A percentile compares a stretch with the other conserved stretches of the same genome.
Conservation (phyloP, 2,329 filamentous ascomycete genomes). For the Claviceps africana region DNA sequence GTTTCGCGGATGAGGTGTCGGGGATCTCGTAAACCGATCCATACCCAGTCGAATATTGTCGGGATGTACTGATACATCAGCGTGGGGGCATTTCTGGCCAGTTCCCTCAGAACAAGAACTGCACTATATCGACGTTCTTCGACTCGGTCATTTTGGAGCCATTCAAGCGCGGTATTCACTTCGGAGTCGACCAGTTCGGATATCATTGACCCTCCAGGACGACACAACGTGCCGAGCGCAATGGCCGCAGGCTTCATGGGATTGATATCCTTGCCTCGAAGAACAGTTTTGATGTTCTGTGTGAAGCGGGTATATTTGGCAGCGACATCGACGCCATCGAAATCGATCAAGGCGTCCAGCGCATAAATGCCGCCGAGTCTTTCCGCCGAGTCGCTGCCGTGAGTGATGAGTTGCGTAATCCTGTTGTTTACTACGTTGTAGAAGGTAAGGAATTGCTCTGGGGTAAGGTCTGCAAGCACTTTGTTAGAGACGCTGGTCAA, state of each 20-base stretch:
- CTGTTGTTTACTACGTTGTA: slow-evolving; percentile 43
- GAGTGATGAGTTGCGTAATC: slow-evolving; percentile 57
- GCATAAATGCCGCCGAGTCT: slow-evolving; percentile 85
- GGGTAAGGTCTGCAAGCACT: slow-evolving; percentile 48
- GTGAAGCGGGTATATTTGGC: slow-evolving; percentile 92
- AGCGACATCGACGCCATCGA: slow-evolving; percentile 85
- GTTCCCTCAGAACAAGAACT: slow-evolving; percentile 76
- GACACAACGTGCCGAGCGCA: slow-evolving; percentile 78
- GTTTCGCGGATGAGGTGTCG: slow-evolving; percentile 86
- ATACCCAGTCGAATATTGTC: slow-evolving; percentile 91
- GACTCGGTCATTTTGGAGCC: slow-evolving; percentile 86
- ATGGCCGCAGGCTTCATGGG: slow-evolving; percentile 84
- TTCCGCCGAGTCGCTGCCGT: slow-evolving; percentile 75
- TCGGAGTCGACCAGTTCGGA: slow-evolving; percentile 94
- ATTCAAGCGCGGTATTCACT: slow-evolving; percentile 90
- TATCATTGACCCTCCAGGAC: slow-evolving; percentile 83
- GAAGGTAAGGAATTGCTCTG: slow-evolving; percentile 58
- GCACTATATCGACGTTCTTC: slow-evolving; percentile 90
- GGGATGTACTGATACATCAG: slow-evolving; percentile 90
- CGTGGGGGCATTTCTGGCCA: slow-evolving; percentile 85
- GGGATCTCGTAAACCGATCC: slow-evolving; percentile 81
- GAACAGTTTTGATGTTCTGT: slow-evolving; percentile 72
- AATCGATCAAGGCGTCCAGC: slow-evolving; percentile 85
- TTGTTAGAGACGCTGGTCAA: not conserved
- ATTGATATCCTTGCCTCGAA: slow-evolving; percentile 79